Evolutionary conservation across 1,284 basidiomycete genomes (phyloP), one percentile per base, ranked within the genome.

Genomic region (Pascua guehoae): DNA sequence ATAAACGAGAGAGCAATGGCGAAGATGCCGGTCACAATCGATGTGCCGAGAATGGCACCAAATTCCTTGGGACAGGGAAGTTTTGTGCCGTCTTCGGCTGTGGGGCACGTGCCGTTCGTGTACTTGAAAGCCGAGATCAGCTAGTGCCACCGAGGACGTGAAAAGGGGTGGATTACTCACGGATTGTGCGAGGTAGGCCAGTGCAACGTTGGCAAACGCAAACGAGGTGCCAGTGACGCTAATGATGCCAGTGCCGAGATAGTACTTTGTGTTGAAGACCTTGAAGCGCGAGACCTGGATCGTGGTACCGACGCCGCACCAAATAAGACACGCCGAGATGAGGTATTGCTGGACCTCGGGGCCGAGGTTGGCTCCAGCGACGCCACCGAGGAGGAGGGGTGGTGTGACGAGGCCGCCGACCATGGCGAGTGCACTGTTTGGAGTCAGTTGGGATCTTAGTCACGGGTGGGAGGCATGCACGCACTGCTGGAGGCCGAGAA

Each of bases 401-500:
- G 68, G 68, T 12, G 64, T 65, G 24, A 69, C 64, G 18, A 70
- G 57, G 40, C 68, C 67, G 32, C 67, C 68, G 32, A 66, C 63
- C 68, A 70, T 70, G 14, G 68, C 68, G 16, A 70, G 56, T 2
- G 67, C 58, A 45, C 66, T 66, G 51, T 2, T 32, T 1, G 37
- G 16, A 36, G 49, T 50, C 15, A 50, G 37, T 11, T 12, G 12
- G 12, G 42, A 18, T n/a, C 32, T 17, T 18, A 12, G 43, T 16
- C 7, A 14, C 7, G 10, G 14, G 8, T 32, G 24, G 17, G 8
- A 11, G 24, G 24, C 4, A 32, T 32, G 24, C 12, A 61, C 65
- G 53, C 39, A 66, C 64, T 70, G 68, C 51, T 70, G 68, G 9
- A 69, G 55, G 40, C 68, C 68, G 47, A 70, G 61, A 38, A 70